Evolutionary conservation across 164 flowering plant species (phyloP).

Genomic region (Aristolochia fimbriata): DNA sequence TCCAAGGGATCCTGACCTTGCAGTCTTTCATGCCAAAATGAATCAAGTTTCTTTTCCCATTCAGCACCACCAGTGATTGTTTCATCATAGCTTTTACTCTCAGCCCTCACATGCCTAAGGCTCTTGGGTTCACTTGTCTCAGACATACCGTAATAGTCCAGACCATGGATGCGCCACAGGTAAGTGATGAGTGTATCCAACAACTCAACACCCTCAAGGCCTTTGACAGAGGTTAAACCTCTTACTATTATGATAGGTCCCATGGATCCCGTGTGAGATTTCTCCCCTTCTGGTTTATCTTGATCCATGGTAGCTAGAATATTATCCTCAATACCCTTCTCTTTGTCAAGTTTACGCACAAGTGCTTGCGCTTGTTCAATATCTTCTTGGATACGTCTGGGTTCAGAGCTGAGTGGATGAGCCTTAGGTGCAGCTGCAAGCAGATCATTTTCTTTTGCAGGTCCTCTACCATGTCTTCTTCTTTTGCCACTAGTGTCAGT

Average conservation of each 20-base stretch:
- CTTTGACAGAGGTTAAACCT: conserved; percentile 81
- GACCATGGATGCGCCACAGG: conserved; percentile 93
- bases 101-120: conserved; percentile 80
- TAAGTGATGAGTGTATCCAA: conserved; percentile 84
- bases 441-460: conserved; percentile 59
- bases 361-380: conserved; percentile 77
- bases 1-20: conserved; percentile 84
- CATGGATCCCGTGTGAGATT: conserved; percentile 60
- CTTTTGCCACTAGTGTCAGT: conserved; percentile 58
- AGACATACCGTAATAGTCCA: conserved; percentile 89
- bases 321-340: conserved; percentile 82
- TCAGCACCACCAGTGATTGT: conserved; percentile 40
- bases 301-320: conserved; percentile 47
- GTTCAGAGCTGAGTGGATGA: conserved; percentile 69
- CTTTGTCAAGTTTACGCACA: conserved; percentile 76
- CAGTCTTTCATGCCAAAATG: conserved; percentile 79
- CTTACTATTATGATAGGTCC: conserved; percentile 82
- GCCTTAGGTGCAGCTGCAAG: conserved; percentile 83
- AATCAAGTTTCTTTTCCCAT: conserved; percentile 89
- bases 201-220: conserved; percentile 88
- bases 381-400: conserved; percentile 64
- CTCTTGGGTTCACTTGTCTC: conserved; percentile 86
- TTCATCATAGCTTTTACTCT: conserved; percentile 48
- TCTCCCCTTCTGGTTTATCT: conserved; percentile 54
- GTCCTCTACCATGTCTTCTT: conserved; percentile 58